These are phyloP conservation scores for Austroboletus sp. DNA, from an alignment of 1,284 basidiomycete species.

Conservation along the genomic window DNA sequence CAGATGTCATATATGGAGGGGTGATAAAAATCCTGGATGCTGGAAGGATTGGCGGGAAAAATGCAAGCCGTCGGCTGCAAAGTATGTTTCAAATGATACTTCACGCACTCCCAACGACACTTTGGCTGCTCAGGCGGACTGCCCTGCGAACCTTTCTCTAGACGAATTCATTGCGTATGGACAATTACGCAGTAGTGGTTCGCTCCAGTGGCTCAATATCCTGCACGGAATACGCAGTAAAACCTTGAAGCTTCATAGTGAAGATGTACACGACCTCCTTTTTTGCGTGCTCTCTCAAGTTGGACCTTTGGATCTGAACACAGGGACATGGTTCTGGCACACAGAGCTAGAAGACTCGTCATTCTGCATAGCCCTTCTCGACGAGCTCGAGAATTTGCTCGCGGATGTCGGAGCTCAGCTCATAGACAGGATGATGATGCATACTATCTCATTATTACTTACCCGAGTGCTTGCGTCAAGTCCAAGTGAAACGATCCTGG, in stretches of 20 bases:
- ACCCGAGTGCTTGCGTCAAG: not conserved
- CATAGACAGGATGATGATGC: slow-evolving; percentile 7
- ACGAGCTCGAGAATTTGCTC: slow-evolving; percentile 28
- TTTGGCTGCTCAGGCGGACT: slow-evolving; percentile 33
- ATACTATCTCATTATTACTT: not conserved
- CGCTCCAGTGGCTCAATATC: slow-evolving; percentile 46
- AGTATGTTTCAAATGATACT: no score
- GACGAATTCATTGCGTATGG: slow-evolving; percentile 2
- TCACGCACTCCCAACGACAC: slow-evolving; percentile 23
- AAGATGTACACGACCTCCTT: slow-evolving; percentile 37
- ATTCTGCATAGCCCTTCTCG: slow-evolving; percentile 33
- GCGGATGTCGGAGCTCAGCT: slow-evolving; percentile 32
- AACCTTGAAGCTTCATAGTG: slow-evolving; percentile 31
- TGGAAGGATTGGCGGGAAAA: not conserved
- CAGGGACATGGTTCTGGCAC: slow-evolving; percentile 29
- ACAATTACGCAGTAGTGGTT: slow-evolving; percentile 37
- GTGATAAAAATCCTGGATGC: not conserved
- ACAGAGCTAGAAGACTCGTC: slow-evolving; percentile 20
- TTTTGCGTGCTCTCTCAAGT: slow-evolving; percentile 39
- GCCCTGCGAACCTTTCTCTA: slow-evolving; percentile 26
- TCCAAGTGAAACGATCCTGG: not conserved
- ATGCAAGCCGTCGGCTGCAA: no score
- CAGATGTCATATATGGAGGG: not conserved
- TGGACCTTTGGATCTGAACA: slow-evolving; percentile 24
- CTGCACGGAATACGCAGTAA: slow-evolving; percentile 34